phyloP scores from a whole-genome alignment of 805 yeast genomes.

The Suhomyces prunicola region DNA sequence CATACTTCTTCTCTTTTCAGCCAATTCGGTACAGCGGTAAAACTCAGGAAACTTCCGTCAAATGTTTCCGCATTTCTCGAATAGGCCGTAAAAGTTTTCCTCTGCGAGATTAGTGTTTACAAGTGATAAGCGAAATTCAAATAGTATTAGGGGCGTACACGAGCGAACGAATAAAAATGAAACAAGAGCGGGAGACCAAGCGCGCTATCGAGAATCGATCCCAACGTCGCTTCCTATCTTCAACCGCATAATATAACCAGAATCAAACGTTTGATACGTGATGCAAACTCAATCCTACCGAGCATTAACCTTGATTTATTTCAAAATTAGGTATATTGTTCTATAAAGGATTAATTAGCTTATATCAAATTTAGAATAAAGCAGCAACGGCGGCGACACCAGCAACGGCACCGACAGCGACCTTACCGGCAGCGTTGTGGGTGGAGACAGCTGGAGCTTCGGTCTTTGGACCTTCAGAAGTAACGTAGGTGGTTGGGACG shows the following conservation, averaged over 20 bases:
- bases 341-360: slow-evolving; percentile 4
- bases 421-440: slow-evolving; percentile 36
- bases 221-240: not conserved
- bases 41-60: not conserved
- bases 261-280: not conserved
- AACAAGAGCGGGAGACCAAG: slow-evolving; percentile 1
- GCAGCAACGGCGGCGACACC: slow-evolving; percentile 51
- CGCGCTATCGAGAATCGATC: not conserved
- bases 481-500: slow-evolving; percentile 45
- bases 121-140: not conserved
- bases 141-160: not conserved
- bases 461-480: slow-evolving; percentile 15
- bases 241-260: not conserved
- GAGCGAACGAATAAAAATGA: not conserved
- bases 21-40: not conserved
- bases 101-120: not conserved
- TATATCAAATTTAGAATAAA: slow-evolving; percentile 34
- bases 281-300: not conserved
- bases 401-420: slow-evolving; percentile 49
- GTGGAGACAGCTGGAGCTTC: slow-evolving; percentile 21
- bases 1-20: not conserved
- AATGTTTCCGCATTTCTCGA: not conserved
- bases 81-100: not conserved
- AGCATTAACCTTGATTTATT: not conserved
- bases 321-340: slow-evolving; percentile 3